Evolutionary conservation across 495 filamentous ascomycete species (phyloP), one percentile per base, ranked within the genome.

Genomic region (Penicillium dipodomyicola): DNA sequence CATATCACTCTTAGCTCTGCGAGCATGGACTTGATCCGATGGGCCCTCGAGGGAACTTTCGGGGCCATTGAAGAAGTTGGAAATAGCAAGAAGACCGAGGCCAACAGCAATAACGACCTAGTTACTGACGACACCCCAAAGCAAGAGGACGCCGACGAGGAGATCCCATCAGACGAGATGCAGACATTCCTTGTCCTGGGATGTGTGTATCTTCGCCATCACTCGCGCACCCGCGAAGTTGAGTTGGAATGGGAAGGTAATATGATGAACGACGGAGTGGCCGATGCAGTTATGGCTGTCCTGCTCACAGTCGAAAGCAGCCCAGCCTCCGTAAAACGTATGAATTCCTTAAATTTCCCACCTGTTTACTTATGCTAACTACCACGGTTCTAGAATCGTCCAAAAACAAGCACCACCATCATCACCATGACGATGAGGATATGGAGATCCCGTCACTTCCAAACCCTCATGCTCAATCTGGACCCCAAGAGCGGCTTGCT

Each of bases 171-270:
- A 23, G 72, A 73, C 33, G 56, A 67, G 14, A 62, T 60, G 1
- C 71, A 85, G 23, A 77, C 81, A 15, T 95, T 90, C 61, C 74
- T 89, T 14, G 84, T 98, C 63, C 96, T 98, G 94, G 93, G 90
- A 54, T 94, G 90, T 68, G 84, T 96, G 14, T 82, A 81, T 19
- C 84, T 96, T 20, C 82, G 85, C 41, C 88, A 89, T 65, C 60
- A 72, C 43, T 74, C 83, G 27, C 76, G 69, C 44, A 84, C 79
- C 54, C 87, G 91, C 22, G 88, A 93, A 64, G 82, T 98, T 8
- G 91, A 93, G 64, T 73, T 97, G 1, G 91, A 96, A 67, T 98
- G 94, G 94, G 94, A 97, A 64, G 94, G 93, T 29, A 98, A 96
- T 66, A 88, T 96, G 82, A 84, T 96, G 61, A 98, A 97, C 65